Conservation (phyloP, 2,329 filamentous ascomycete genomes). For the Sporothrix protearum region DNA sequence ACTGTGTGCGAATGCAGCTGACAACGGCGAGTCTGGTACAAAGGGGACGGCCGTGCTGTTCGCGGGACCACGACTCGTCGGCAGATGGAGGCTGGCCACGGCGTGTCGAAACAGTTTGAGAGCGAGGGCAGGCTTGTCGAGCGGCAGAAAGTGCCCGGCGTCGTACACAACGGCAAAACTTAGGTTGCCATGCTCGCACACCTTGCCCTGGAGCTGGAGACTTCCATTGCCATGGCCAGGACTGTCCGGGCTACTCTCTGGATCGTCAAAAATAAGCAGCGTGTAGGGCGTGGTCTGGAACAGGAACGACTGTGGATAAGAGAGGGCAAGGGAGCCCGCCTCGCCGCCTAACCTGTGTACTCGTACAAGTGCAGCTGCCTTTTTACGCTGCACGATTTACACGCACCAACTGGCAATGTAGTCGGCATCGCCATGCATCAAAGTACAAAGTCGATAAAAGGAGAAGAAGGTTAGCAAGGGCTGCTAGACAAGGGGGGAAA, state of each 20-base stretch:
- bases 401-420: constrained; percentile 47
- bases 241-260: constrained; percentile 46
- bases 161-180: constrained; percentile 57
- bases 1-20: no score
- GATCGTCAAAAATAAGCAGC: constrained; percentile 43
- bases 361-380: not conserved
- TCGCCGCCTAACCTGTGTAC: constrained; percentile 52
- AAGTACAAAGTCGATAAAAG: constrained; percentile 34
- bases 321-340: constrained; percentile 56
- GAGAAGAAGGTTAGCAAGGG: not conserved
- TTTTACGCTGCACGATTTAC: not conserved
- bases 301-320: constrained; percentile 34
- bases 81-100: constrained; percentile 32
- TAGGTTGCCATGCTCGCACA: constrained; percentile 65
- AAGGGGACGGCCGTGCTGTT: not conserved
- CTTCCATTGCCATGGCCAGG: constrained; percentile 50
- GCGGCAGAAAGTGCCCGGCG: constrained; percentile 47
- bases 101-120: constrained; percentile 33
- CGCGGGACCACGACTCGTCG: constrained; percentile 25
- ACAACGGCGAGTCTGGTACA: constrained; percentile 14
- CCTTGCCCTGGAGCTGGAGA: constrained; percentile 63
- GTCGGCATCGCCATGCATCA: constrained; percentile 54
- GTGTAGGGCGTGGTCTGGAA: constrained; percentile 63
- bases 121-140: constrained; percentile 31
- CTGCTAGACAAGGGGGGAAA: not conserved